Evolutionary conservation across 495 filamentous ascomycete genomes (phyloP), one percentile per base, ranked within the genome.

Genomic region (Mytilinidion resinicola): DNA sequence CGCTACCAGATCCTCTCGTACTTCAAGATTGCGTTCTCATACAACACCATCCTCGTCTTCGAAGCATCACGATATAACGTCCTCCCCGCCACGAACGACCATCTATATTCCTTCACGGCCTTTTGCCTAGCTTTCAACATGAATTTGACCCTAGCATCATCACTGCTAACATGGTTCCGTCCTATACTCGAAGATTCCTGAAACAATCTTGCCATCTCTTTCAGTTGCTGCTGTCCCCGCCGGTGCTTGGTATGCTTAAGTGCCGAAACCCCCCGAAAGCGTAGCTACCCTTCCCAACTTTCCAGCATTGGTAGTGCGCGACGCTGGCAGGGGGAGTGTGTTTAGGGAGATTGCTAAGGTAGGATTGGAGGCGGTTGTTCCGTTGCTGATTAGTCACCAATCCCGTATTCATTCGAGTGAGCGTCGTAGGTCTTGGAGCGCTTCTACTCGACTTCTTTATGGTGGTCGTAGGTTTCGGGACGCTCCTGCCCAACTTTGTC

Each of bases 171-270:
- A 5, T 34, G 47, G 10, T 41, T 9, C 9, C 14, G 12, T n/a
- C 37, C 39, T 49, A 34, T 39, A 37, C 7, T 15, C 0, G 56
- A 46, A 4, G 62, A 46, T 34, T 65, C 58, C 50, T 61, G 37
- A 35, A 61, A 55, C 19, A 65, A 14, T 3, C 38, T 36, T 3
- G 41, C 58, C 57, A 65, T 58, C 41, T 65, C 59, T 33, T 49
- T 35, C 36, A 60, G 37, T 35, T 65, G 53, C 35, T 41, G 19
- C 42, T 65, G 62, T 6, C 58, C 58, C 0, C 62, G 57, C 38
- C 42, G 39, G 33, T 59, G 52, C 38, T 10, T 35, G 1, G 59
- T 0, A 25, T 38, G 53, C 14, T 56, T 10, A 2, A 51, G 48
- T 20, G 43, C n/a, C 12, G 34, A 19, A 55, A 54, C 4, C 14